phyloP scores from a whole-genome alignment of 768 basidiomycete genomes.

The Coprinopsis marcescibilis region DNA sequence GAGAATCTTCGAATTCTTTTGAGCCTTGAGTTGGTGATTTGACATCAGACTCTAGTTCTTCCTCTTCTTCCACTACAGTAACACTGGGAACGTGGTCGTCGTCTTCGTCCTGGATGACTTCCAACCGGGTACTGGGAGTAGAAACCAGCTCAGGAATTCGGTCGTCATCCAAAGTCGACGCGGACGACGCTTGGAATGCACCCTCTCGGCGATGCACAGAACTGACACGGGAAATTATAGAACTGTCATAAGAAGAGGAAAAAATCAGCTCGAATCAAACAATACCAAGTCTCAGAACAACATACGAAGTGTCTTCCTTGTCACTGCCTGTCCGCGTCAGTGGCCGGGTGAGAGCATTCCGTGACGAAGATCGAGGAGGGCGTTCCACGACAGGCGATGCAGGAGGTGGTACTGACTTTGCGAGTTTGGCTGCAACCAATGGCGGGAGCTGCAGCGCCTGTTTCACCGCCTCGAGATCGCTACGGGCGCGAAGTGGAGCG shows the following conservation, averaged over 20 bases:
- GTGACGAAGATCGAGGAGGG: too few species aligned
- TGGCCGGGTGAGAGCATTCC: not conserved
- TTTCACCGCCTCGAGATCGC: conserved; percentile 53
- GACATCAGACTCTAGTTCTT: conserved; percentile 1
- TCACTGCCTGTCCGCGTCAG: too few species aligned
- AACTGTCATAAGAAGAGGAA: not conserved
- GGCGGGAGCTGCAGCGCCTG: conserved; percentile 55
- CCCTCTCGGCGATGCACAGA: conserved; percentile 17
- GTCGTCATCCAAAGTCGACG: conserved; percentile 3
- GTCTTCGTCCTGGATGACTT: not conserved
- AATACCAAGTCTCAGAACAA: too few species aligned
- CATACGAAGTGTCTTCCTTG: too few species aligned
- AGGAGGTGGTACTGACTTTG: conserved; percentile 19
- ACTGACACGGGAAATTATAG: conserved; percentile 14
- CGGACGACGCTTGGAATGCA: conserved; percentile 10
- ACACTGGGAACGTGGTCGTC: conserved; percentile 7
- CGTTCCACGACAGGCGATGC: not conserved
- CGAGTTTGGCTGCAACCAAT: conserved; percentile 45
- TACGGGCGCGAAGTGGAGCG: conserved; percentile 29
- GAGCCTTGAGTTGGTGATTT: too few species aligned
- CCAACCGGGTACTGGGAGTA: not conserved
- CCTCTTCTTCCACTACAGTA: conserved; percentile 4
- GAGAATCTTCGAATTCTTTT: not conserved
- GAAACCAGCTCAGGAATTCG: not conserved
- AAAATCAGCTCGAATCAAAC: too few species aligned